phyloP scores from a whole-genome alignment of 2,329 filamentous ascomycete species.

The Penicillium psychrosexuale region DNA sequence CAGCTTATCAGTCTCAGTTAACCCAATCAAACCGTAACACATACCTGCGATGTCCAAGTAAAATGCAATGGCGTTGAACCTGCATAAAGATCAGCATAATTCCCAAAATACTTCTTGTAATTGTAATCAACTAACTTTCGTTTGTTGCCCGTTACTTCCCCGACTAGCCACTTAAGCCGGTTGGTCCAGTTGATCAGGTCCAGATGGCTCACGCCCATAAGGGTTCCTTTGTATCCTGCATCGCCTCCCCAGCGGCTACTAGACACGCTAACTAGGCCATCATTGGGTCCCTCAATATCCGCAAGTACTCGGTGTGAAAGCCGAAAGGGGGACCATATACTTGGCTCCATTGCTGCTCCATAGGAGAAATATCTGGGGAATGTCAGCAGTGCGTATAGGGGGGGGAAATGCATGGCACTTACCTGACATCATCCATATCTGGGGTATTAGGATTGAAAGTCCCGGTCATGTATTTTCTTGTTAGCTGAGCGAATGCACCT shows the following conservation, averaged over 20 bases:
- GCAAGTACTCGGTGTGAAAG: slow-evolving; percentile 55
- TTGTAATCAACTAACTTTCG: slow-evolving; percentile 38
- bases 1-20: background rate
- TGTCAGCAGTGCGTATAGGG: background rate
- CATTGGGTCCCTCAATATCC: slow-evolving; percentile 57
- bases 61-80: slow-evolving; percentile 63
- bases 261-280: slow-evolving; percentile 59
- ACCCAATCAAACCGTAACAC: background rate
- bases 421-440: slow-evolving; percentile 53
- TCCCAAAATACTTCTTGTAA: background rate
- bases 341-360: slow-evolving; percentile 56
- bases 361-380: slow-evolving; percentile 58
- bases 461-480: slow-evolving; percentile 55
- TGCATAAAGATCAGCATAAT: background rate
- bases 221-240: slow-evolving; percentile 57
- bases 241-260: slow-evolving; percentile 59
- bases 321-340: slow-evolving; percentile 56
- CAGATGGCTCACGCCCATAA: slow-evolving; percentile 62
- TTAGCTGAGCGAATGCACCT: slow-evolving; percentile 61
- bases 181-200: slow-evolving; percentile 68
- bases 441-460: slow-evolving; percentile 60
- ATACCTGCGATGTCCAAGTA: slow-evolving; percentile 64
- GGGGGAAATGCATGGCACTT: slow-evolving; percentile 12
- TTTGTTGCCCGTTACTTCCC: slow-evolving; percentile 55
- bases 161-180: slow-evolving; percentile 57